These are phyloP conservation scores for Clonostachys sp. DNA, from an alignment of 2,329 filamentous ascomycete species.

Conservation along the genomic window DNA sequence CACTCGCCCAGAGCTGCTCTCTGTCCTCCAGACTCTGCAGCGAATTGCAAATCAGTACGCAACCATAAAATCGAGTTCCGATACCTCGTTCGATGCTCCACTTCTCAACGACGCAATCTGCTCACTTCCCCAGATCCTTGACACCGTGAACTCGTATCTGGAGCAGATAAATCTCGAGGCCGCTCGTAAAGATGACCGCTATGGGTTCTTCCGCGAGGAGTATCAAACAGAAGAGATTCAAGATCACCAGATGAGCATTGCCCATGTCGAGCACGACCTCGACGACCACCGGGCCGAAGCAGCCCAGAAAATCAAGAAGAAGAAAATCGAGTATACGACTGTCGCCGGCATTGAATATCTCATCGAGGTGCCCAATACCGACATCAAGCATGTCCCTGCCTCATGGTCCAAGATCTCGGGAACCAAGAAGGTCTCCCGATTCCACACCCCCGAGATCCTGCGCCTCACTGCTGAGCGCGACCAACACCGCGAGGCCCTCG, in stretches of 20 bases:
- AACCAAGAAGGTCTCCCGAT: conserved; percentile 87
- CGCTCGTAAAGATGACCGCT: conserved; percentile 86
- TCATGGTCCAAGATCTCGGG: conserved; percentile 94
- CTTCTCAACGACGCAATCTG: conserved; percentile 69
- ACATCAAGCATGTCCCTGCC: conserved; percentile 83
- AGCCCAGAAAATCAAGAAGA: conserved; percentile 67
- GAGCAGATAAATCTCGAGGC: conserved; percentile 82
- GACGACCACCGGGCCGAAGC: conserved; percentile 70
- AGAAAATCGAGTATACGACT: conserved; percentile 70
- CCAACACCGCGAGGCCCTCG: conserved; percentile 89
- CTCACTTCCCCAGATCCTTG: conserved; percentile 70
- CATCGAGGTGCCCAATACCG: conserved; percentile 80
- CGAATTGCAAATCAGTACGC: conserved; percentile 74
- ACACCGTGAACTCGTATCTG: conserved; percentile 69
- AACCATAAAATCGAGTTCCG: conserved; percentile 56
- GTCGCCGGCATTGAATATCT: conserved; percentile 91
- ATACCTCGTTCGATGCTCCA: conserved; percentile 68
- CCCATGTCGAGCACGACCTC: conserved; percentile 85
- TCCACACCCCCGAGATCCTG: conserved; percentile 89
- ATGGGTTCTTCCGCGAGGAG: conserved; percentile 83
- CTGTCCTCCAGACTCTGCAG: conserved; percentile 80
- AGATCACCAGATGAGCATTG: conserved; percentile 85
- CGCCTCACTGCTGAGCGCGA: conserved; percentile 81
- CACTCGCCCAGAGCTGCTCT: conserved; percentile 80
- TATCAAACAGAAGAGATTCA: conserved; percentile 86